Evolutionary conservation across 2,329 filamentous ascomycete genomes (phyloP), one percentile per base, ranked within the genome.

Genomic region (Fusarium veterinarium): DNA sequence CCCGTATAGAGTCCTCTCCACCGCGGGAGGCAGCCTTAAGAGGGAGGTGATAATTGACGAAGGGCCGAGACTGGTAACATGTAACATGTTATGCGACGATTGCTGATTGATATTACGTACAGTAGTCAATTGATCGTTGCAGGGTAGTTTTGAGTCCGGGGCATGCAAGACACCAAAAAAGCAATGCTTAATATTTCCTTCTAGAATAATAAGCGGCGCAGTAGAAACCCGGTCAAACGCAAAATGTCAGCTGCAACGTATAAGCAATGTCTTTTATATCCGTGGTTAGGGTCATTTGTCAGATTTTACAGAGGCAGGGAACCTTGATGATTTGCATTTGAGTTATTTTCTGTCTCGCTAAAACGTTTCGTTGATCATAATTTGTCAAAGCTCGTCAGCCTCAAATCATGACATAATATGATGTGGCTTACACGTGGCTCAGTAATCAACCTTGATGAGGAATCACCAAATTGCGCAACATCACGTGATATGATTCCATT

Each of bases 401-500:
- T 57, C 51, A 37, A 1, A 14, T 16, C 23, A 19, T 53, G 38
- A 53, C 40, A 42, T 66, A 48, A 60, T 23, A 12, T 16, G 23
- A 17, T 28, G 68, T 71, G 63, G 68, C 63, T 63, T 1, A 67
- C 17, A 25, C 23, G 51, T 68, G 68, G 68, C 68, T 53, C 28
- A 46, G 31, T 44, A 33, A 44, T 25, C 53, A 37, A 11, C n/a
- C n/a, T 28, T 46, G 30, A 33, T 52, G 41, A 46, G 30, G 38
- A 71, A 67, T 71, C 67, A 42, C 16, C 17, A 13, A 72, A 76
- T 76, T 53, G 63, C 70, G 69, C 57, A 63, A 68, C 62, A 7
- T 74, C 75, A 76, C 74, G 72, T 76, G 74, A 31, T 11, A 23
- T 16, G 12, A 71, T 75, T 76, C 72, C 56, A 67, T 76, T 76